Base-by-base conservation (phyloP, 208 protist species). In the Tritrichomonas foetus region DNA sequence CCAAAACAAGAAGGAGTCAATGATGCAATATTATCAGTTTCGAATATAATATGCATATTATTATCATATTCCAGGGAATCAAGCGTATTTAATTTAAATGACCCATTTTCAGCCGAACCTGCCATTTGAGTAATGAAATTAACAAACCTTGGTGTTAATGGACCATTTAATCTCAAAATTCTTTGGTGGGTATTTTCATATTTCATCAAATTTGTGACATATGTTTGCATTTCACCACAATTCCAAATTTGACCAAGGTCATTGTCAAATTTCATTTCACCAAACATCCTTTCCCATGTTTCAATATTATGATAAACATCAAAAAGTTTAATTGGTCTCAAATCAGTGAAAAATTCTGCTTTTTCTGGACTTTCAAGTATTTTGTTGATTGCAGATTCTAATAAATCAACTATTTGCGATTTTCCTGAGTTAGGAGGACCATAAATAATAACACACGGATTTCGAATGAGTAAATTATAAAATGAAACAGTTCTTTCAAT, bases 371-470 rank as follows among this genome's bases (percentile, higher is more conserved):
- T 39, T 33, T 44, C 25, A n/a, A 16, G 44, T 27, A 89, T 89
- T 20, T 89, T 89, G 53, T 25, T 9, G 33, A 57, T 39, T 33
- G 47, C 78, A 16, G 53, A n/a, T 39, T 53, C 47, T 33, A 89
- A 9, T 9, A 89, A 55, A 2, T 47, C 5, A n/a, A 53, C n/a
- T 39, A 89, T 57, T 61, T 44, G 25, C 8, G 78, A 41, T 36
- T 89, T 89, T 61, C 78, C 78, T 39, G 47, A 53, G 11, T 89
- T 44, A 27, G 78, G 47, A 57, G 14, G n/a, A 57, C 78, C 78
- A 89, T 53, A 44, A 57, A 89, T 89, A 20, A 89, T 89, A 39
- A 89, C 27, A 50, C 78, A 89, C 5, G 27, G 39, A 89, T 57
- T 33, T 2, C 41, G 44, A 14, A 53, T 61, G 5, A 89, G 0